A percentile compares a stretch with the other conserved stretches of the same genome.
Conservation (phyloP, 345 rosid genomes). For the Pistacia atlantica region DNA sequence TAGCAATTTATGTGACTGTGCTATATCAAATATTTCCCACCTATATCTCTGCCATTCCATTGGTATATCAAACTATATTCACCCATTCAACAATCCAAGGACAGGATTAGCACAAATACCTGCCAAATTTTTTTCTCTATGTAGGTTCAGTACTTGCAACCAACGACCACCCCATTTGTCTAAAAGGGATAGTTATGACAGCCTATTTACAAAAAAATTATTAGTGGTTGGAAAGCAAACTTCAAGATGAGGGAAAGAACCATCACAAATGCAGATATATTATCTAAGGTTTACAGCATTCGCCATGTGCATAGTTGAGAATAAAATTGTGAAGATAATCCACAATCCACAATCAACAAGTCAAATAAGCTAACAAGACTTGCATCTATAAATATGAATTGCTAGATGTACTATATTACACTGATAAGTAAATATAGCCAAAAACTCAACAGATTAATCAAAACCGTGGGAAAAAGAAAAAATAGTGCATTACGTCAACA, state of each 20-base stretch:
- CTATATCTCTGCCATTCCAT: not conserved
- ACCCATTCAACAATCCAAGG: not conserved
- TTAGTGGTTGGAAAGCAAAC: not conserved
- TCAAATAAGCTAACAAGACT: not conserved
- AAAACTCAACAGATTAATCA: not conserved
- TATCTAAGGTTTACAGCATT: not conserved
- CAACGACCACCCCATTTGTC: slow-evolving; percentile 41
- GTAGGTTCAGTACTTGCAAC: slow-evolving; percentile 47
- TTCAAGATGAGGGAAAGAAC: not conserved
- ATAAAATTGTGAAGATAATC: not conserved
- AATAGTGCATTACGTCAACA: too few relatives aligned
- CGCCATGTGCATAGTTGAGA: too few relatives aligned
- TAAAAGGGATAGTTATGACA: slow-evolving; percentile 45
- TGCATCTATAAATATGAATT: not conserved
- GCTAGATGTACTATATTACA: not conserved
- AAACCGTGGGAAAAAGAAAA: too few relatives aligned
- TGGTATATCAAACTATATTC: not conserved
- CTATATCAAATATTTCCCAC: not conserved
- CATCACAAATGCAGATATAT: not conserved
- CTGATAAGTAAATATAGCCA: not conserved
- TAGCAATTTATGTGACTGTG: not conserved
- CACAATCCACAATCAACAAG: not conserved
- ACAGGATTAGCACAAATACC: slow-evolving; percentile 26
- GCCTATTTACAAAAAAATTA: slow-evolving; percentile 31
- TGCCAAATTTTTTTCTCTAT: slow-evolving; percentile 46